Percentiles rank a stretch among this genome's conserved stretches.
Conservation (phyloP, 2,329 filamentous ascomycete species). For the Aureobasidium namibiae region DNA sequence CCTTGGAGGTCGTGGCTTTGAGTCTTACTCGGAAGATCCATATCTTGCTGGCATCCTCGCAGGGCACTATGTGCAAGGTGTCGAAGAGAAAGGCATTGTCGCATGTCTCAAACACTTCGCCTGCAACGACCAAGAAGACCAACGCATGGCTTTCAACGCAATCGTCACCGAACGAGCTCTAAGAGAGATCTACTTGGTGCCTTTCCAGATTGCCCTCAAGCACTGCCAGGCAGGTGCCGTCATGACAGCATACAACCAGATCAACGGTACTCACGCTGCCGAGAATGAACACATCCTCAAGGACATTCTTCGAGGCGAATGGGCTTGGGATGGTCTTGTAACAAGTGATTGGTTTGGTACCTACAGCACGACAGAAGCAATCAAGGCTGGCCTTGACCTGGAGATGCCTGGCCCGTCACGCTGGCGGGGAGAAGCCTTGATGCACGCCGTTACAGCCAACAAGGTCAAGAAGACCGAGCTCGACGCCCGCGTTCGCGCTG, state of each 20-base stretch:
- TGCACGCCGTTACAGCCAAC: neutral
- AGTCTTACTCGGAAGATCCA: conserved; percentile 79
- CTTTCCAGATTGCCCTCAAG: conserved; percentile 64
- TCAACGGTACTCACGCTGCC: conserved; percentile 62
- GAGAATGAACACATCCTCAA: conserved; percentile 57
- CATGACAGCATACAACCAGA: conserved; percentile 68
- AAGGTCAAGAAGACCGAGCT: neutral
- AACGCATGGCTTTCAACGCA: conserved; percentile 57
- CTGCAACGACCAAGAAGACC: conserved; percentile 63
- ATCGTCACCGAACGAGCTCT: conserved; percentile 56
- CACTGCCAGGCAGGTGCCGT: conserved; percentile 63
- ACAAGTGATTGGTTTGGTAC: conserved; percentile 74
- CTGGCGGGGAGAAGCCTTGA: neutral
- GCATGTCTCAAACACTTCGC: conserved; percentile 74
- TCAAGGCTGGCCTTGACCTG: conserved; percentile 72
- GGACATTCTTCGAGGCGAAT: conserved; percentile 60
- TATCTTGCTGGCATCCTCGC: conserved; percentile 65
- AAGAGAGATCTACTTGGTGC: conserved; percentile 62
- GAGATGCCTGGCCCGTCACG: conserved; percentile 73
- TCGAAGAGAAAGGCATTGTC: conserved; percentile 65
- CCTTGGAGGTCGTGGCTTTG: conserved; percentile 74
- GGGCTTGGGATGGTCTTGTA: conserved; percentile 49
- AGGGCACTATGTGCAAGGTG: conserved; percentile 51
- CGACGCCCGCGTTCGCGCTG: neutral
- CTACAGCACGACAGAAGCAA: conserved; percentile 57